Evolutionary conservation across 129 eudicot genomes (phyloP).

Genomic region (Lonicera japonica): DNA sequence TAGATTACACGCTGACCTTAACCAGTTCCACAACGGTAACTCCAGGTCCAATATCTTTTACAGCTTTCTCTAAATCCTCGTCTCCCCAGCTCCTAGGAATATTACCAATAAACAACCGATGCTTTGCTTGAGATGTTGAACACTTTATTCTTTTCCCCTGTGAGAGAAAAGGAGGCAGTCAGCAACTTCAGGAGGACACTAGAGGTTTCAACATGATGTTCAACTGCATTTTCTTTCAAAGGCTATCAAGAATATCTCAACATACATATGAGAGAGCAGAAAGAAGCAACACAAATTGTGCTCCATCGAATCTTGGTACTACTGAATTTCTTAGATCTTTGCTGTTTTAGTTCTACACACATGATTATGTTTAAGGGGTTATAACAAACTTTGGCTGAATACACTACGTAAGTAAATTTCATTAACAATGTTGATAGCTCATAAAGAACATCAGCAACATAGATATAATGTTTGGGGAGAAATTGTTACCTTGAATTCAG

Average conservation of each 20-base stretch:
- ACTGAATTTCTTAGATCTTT: neutral
- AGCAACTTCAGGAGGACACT: neutral
- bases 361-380: neutral
- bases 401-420: neutral
- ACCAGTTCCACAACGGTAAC: constrained; percentile 19
- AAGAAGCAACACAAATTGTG: neutral
- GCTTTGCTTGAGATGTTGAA: constrained; percentile 26
- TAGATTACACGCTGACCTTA: constrained; percentile 15
- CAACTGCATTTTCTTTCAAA: too few species aligned
- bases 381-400: neutral
- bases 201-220: neutral
- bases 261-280: neutral
- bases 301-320: too few species aligned
- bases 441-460: neutral
- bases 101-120: constrained; percentile 24
- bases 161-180: neutral
- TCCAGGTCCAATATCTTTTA: constrained; percentile 22
- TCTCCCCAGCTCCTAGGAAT: constrained; percentile 24
- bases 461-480: neutral
- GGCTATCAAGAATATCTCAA: too few species aligned
- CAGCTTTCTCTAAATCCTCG: constrained; percentile 18
- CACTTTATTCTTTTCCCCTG: constrained; percentile 23
- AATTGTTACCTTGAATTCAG: constrained; percentile 15
- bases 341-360: neutral
- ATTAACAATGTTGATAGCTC: neutral